Conservation (phyloP, 2,329 filamentous ascomycete species). For the Botryotinia calthae region DNA sequence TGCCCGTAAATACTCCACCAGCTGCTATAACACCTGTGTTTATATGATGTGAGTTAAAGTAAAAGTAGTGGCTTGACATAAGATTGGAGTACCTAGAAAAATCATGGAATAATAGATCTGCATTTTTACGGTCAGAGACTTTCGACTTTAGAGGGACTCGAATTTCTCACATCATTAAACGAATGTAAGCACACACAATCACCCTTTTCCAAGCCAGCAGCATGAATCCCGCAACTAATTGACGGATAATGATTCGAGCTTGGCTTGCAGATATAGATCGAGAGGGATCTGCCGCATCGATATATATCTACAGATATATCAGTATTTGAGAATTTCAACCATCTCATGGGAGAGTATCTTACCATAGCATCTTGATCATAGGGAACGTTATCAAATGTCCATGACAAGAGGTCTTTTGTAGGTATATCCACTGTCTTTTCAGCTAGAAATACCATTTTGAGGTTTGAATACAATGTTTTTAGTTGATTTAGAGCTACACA, state of each 20-base stretch:
- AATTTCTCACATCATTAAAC: constrained; percentile 35
- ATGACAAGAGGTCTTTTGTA: constrained; percentile 33
- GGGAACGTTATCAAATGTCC: constrained; percentile 31
- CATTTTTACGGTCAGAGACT: background rate
- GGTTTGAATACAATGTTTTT: background rate
- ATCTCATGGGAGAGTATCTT: background rate
- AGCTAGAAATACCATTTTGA: constrained; percentile 19
- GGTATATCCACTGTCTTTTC: constrained; percentile 20
- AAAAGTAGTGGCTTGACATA: background rate
- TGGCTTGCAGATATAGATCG: constrained; percentile 34
- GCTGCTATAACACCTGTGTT: constrained; percentile 33
- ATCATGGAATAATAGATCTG: constrained; percentile 33
- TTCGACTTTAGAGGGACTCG: background rate
- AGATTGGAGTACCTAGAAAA: constrained; percentile 25
- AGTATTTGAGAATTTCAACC: background rate
- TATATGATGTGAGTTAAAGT: background rate
- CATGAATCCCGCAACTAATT: constrained; percentile 33
- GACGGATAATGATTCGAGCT: constrained; percentile 29
- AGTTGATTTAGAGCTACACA: background rate
- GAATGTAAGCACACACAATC: constrained; percentile 37
- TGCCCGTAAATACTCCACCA: constrained; percentile 33
- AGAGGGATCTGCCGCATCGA: constrained; percentile 31
- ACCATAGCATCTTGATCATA: constrained; percentile 27
- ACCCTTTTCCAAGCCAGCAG: constrained; percentile 31
- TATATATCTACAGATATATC: constrained; percentile 31